These are phyloP conservation scores for Alternaria ventricosa DNA, from an alignment of 2,329 filamentous ascomycete genomes.

Conservation along the genomic window DNA sequence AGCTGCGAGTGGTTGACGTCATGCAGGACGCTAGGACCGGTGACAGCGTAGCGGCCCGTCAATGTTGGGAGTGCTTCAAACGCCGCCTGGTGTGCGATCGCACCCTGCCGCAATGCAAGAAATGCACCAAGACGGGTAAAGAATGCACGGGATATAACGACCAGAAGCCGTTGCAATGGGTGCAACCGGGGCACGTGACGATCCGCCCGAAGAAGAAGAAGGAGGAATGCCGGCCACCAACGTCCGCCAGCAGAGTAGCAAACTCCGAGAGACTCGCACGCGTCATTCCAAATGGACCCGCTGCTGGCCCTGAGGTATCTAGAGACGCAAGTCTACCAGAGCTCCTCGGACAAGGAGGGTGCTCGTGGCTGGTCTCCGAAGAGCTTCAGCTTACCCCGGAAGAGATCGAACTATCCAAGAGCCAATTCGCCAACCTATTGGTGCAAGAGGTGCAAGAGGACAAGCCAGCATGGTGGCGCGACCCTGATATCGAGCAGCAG, in stretches of 20 bases:
- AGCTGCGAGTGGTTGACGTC: no score
- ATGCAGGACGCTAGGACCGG: neutral
- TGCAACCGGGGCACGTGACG: slow-evolving; percentile 29
- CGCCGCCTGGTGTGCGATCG: slow-evolving; percentile 38
- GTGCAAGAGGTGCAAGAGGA: no score
- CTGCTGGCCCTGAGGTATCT: neutral
- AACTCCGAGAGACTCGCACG: neutral
- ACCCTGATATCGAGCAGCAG: neutral
- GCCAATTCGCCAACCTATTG: neutral
- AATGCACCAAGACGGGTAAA: slow-evolving; percentile 29
- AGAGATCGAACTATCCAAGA: neutral
- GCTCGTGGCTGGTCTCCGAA: neutral
- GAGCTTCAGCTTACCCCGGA: neutral
- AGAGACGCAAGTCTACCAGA: neutral
- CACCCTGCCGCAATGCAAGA: slow-evolving; percentile 29
- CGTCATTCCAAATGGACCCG: neutral
- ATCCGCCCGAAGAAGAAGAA: slow-evolving; percentile 16
- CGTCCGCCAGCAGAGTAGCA: neutral
- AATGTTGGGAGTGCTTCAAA: slow-evolving; percentile 38
- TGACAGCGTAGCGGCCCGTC: slow-evolving; percentile 21
- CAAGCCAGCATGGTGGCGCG: neutral
- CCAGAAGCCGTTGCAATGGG: slow-evolving; percentile 36
- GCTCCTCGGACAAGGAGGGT: neutral
- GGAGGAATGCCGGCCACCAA: neutral
- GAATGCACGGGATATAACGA: slow-evolving; percentile 34